Conservation (phyloP, 768 basidiomycete genomes). For the Tylopilus balloui region DNA sequence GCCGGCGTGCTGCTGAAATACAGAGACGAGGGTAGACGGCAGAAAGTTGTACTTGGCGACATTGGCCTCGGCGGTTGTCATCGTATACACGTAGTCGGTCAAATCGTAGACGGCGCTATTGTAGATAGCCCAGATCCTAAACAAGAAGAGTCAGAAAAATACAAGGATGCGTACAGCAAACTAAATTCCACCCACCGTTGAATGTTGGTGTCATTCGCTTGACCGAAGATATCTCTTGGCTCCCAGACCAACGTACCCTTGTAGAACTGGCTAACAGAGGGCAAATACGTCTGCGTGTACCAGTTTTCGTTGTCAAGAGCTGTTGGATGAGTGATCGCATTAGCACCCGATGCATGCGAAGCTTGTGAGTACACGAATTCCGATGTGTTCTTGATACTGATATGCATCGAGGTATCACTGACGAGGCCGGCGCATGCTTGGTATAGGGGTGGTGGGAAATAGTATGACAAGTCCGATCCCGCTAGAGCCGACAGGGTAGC, state of each 20-base stretch:
- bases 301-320: conserved; percentile 40
- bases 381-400: conserved; percentile 47
- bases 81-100: conserved; percentile 63
- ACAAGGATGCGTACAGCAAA: conserved; percentile 1
- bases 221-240: conserved; percentile 33
- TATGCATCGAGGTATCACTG: conserved; percentile 36
- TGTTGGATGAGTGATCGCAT: conserved; percentile 35
- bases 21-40: conserved; percentile 40
- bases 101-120: conserved; percentile 56
- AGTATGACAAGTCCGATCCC: conserved; percentile 57
- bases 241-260: conserved; percentile 60
- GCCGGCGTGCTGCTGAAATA: conserved; percentile 58
- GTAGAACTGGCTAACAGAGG: conserved; percentile 50
- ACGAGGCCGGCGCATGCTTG: conserved; percentile 60
- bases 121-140: conserved; percentile 57
- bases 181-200: conserved; percentile 23
- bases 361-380: conserved; percentile 38
- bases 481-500: conserved; percentile 50
- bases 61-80: conserved; percentile 39
- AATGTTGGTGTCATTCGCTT: conserved; percentile 36
- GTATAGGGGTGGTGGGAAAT: conserved; percentile 58
- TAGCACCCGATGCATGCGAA: conserved; percentile 53
- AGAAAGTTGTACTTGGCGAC: conserved; percentile 50
- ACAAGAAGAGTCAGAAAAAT: conserved; percentile 8
- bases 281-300: conserved; percentile 54